Base-by-base conservation (phyloP, 1,284 basidiomycete species). In the Sanguinoderma infundibulare region DNA sequence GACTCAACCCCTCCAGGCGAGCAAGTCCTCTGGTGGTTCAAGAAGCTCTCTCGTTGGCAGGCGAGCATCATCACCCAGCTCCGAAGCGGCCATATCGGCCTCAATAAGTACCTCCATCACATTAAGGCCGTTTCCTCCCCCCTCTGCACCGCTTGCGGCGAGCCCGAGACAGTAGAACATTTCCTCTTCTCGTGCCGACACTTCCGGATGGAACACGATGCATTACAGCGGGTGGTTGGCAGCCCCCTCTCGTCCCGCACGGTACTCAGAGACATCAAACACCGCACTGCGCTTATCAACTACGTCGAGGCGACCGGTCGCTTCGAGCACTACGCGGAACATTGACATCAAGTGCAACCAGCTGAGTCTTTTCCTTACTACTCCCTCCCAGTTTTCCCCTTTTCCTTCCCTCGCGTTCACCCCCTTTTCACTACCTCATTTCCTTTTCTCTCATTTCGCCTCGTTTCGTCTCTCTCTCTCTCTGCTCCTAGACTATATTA, bases 111-210 rank as follows among this genome's bases (percentile, higher is more conserved):
- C 57, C 57, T 58, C 5, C 39, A 50, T 2, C 22, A 40, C 32
- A 58, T 58, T n/a, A n/a, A 22, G 14, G 57, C 46, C 10, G 47
- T 58, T 22, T 50, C 53, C 50, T 58, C 57, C n/a, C 50, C 57
- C 30, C 50, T 58, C 12, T 58, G 51, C 17, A 6, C 50, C 3
- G 9, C 15, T 3, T 58, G 57, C 32, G 1, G 15, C 30, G 34
- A 38, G 38, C 51, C 57, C n/a, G 57, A 53, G 39, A 58, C 57
- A 4, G 20, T 36, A 3, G 10, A 38, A 1, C 57, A 58, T 40
- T 58, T 44, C 39, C 38, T 58, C 5, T 36, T 58, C 50, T 53
- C 57, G 3, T 58, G 57, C 34, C 57, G 40, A 14, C 49, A 39
- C 30, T 58, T 36, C 40, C 35, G 32, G 9, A 7, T 9, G 3